These are phyloP conservation scores for Penicillium parvum DNA, from an alignment of 495 filamentous ascomycete species.

Conservation along the genomic window DNA sequence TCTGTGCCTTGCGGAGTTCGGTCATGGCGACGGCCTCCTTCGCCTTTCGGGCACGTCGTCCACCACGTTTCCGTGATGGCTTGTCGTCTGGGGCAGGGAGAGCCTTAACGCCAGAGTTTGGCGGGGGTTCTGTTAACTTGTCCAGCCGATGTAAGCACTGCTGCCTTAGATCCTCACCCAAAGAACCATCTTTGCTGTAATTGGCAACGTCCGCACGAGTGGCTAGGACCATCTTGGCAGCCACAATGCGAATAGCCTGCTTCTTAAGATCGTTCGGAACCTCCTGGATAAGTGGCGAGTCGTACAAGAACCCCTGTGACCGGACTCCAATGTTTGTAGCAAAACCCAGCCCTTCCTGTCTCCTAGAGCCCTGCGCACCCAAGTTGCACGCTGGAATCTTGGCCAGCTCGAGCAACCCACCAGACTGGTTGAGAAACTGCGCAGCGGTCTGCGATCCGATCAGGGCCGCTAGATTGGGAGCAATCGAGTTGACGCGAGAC, in stretches of 20 bases:
- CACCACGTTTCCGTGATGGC: conserved; percentile 87
- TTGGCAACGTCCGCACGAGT: conserved; percentile 87
- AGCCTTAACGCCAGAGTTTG: conserved; percentile 81
- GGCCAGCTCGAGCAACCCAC: conserved; percentile 81
- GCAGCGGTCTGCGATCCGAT: conserved; percentile 94
- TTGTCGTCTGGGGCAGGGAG: conserved; percentile 96
- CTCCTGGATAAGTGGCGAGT: conserved; percentile 78
- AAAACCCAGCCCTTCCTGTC: conserved; percentile 75
- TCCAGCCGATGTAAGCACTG: conserved; percentile 85
- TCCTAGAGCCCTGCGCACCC: conserved; percentile 81
- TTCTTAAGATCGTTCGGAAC: conserved; percentile 84
- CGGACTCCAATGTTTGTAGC: conserved; percentile 91
- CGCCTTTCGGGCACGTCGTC: conserved; percentile 84
- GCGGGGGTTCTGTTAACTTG: conserved; percentile 89
- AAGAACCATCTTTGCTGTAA: conserved; percentile 72
- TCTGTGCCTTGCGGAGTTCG: conserved; percentile 92
- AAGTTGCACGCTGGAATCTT: conserved; percentile 93
- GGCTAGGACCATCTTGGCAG: conserved; percentile 88
- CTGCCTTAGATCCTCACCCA: conserved; percentile 76
- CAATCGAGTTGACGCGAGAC: conserved; percentile 93
- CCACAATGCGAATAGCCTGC: conserved; percentile 93
- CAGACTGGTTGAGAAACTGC: conserved; percentile 89
- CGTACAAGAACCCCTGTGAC: conserved; percentile 90
- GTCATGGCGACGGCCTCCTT: conserved; percentile 98
- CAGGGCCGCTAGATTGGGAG: conserved; percentile 88